Evolutionary conservation across 208 protist genomes (phyloP), one percentile per base, ranked within the genome.

Genomic region (Acanthamoeba sp.): DNA sequence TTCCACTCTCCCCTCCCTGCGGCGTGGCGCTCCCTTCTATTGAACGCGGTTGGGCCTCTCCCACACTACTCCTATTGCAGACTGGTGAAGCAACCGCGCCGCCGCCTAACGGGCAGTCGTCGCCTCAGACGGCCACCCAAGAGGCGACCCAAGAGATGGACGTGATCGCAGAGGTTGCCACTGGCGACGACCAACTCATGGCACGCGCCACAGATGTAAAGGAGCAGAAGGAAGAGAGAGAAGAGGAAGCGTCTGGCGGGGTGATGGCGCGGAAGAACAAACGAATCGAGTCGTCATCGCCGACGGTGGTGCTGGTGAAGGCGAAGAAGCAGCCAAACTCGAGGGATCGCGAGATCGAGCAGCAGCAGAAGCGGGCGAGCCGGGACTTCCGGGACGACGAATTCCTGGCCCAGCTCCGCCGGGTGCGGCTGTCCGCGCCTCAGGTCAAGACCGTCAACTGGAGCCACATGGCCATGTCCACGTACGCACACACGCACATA

Each of bases 391-490:
- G 71, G 29, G 36, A 82, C 20, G 38, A 48, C 76, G 18, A 36
- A 9, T 57, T 85, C 76, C 38, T 57, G 1, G 5, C 18, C 76
- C 76, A 57, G 24, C 76, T 85, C 22, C 76, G 76, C 12, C 76
- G 40, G 24, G 42, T 85, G 6, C 76, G 76, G 27, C 45, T 85
- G 27, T 57, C 76, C 38, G 38, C 76, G 38, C 76, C 76, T 4
- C 76, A 48, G 29, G 38, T 85, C 76, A 85, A 57, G n/a, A 29
- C 40, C 27, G 38, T 85, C 38, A 48, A 57, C 18, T 85, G 42
- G 42, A 85, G n/a, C 38, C 50, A 85, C 45, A 85, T 85, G 38
- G 38, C 76, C 14, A 20, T 85, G 24, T 85, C 45, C 76, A 57
- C 76, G 38, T 85, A 29, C 45, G 42, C 24, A 36, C 64, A 38